Base-by-base conservation (phyloP, 2,329 filamentous ascomycete genomes). In the Venturia effusa region DNA sequence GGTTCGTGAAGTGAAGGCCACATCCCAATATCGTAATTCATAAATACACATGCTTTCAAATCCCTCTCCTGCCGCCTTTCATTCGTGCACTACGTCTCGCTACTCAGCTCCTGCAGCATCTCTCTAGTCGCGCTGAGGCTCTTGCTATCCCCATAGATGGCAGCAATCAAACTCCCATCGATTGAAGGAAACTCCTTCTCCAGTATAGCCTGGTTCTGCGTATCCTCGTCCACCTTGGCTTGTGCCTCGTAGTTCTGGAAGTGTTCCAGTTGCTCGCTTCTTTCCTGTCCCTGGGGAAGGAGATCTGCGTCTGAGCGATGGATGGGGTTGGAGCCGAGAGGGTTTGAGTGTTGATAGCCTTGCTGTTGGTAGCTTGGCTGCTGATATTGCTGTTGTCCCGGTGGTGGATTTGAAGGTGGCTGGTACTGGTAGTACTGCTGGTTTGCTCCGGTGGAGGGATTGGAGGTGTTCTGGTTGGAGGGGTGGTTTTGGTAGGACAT, bases 101-200 rank as follows among this genome's bases (percentile, higher is more conserved):
- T 57, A 27, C 60, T 68, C 68, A 79, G 67, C 68, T 77, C 77
- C 51, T 72, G 69, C 65, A 79, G 68, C 75, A 77, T 77, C 70
- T 79, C 77, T 66, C 76, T 72, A 64, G 76, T 76, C n/a, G 73
- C 76, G 24, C 72, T 72, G 67, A 78, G 63, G 66, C 70, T 73
- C 69, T 76, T 72, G 32, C 71, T 73, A 67, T 79, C 77, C 7
- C 72, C 71, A 66, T 78, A 79, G 54, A 79, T 72, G n/a, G 77
- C 77, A 13, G 77, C 77, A 66, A 79, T 76, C 68, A 79, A 66
- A 64, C 72, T 75, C 2, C 74, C 73, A 68, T 79, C 77, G n/a
- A 79, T 68, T n/a, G 68, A 70, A 0, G 77, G 77, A 62, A 77
- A 79, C 69, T 79, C 76, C 19, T 72, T 65, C 69, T 76, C 72